Evolutionary conservation across 129 eudicot genomes (phyloP).

Genomic region (Escallonia herrerae): DNA sequence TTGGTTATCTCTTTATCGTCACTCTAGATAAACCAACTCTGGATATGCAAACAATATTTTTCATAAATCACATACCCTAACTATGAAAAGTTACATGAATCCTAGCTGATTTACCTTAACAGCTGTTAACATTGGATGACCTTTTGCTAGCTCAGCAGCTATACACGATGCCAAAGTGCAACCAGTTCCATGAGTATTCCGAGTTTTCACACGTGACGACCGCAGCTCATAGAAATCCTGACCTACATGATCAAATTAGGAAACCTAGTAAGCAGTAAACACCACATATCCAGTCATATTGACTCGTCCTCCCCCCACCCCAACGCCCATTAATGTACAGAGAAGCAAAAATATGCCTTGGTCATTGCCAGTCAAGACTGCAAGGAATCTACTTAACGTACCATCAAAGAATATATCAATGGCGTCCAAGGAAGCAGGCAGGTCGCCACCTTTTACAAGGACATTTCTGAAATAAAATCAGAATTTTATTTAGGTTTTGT

Average conservation of each 20-base stretch:
- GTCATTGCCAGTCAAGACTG: neutral
- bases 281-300: neutral
- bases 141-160: constrained; percentile 97
- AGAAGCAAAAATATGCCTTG: constrained; percentile 1
- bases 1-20: too few species aligned
- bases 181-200: constrained; percentile 93
- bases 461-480: constrained; percentile 46
- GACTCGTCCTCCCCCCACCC: neutral
- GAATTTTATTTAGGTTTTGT: neutral
- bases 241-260: constrained; percentile 31
- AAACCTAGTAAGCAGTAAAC: constrained; percentile 4
- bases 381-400: constrained; percentile 15
- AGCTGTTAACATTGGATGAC: constrained; percentile 70
- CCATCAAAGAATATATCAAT: constrained; percentile 89
- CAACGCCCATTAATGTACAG: too few species aligned
- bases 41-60: too few species aligned
- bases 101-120: constrained; percentile 48
- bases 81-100: too few species aligned
- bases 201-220: constrained; percentile 56
- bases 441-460: constrained; percentile 94
- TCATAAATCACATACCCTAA: too few species aligned
- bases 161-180: constrained; percentile 92
- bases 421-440: constrained; percentile 70
- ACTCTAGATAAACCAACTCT: too few species aligned
- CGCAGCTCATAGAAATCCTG: constrained; percentile 67